Conservation (phyloP, 2,329 filamentous ascomycete genomes). For the Diaporthe citri region DNA sequence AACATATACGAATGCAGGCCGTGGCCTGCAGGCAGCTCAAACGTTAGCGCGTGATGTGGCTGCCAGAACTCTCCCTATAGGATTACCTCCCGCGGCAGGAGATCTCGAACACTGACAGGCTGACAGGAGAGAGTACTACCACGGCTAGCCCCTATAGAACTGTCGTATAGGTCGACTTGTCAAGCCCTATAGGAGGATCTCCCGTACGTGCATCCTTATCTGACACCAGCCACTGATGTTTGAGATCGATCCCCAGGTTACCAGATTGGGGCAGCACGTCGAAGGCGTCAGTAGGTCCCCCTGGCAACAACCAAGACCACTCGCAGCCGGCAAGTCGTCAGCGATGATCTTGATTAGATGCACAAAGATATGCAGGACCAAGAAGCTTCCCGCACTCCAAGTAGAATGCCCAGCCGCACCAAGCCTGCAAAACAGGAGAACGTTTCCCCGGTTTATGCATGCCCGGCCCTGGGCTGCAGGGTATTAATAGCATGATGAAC, state of each 20-base stretch:
- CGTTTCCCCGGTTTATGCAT: slow-evolving; percentile 13
- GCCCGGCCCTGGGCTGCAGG: not conserved
- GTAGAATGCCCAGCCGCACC: not conserved
- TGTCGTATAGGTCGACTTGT: not conserved
- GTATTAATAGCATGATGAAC: slow-evolving; percentile 9
- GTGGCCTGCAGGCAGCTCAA: slow-evolving; percentile 24
- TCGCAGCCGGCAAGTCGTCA: not conserved
- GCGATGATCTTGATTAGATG: not conserved
- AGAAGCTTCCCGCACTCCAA: not conserved
- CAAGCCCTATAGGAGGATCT: slow-evolving; percentile 14
- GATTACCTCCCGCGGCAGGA: not conserved
- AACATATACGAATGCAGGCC: slow-evolving; percentile 4
- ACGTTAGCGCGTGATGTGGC: slow-evolving; percentile 16
- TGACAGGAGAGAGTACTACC: not conserved
- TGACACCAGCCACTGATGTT: slow-evolving; percentile 7
- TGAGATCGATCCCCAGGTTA: not conserved
- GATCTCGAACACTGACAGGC: slow-evolving; percentile 5
- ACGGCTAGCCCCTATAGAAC: not conserved
- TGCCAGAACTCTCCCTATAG: not conserved
- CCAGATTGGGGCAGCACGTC: not conserved
- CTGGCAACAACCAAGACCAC: not conserved
- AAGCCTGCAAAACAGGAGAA: not conserved
- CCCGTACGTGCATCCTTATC: not conserved
- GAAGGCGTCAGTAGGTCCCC: slow-evolving; percentile 1
- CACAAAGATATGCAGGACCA: not conserved